These are phyloP conservation scores for Mytilinidion resinicola DNA, from an alignment of 495 filamentous ascomycete species.

Conservation along the genomic window DNA sequence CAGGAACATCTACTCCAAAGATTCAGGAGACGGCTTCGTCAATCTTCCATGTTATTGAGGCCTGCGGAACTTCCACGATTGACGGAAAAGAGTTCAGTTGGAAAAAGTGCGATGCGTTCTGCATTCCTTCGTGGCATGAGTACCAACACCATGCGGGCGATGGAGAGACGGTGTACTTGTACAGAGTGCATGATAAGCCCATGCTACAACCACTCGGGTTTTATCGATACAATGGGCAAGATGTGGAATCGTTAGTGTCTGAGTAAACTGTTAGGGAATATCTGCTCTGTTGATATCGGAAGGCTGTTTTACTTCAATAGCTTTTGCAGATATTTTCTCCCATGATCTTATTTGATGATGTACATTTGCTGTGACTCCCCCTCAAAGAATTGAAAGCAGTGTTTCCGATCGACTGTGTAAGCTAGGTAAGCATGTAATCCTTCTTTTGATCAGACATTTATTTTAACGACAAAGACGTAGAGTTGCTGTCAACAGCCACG, in stretches of 20 bases:
- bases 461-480: no score
- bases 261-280: no score
- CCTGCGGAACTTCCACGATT: slow-evolving; percentile 33
- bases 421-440: no score
- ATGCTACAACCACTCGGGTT: slow-evolving; percentile 43
- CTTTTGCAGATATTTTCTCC: no score
- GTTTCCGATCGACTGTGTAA: no score
- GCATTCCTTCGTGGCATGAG: slow-evolving; percentile 40
- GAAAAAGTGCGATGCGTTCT: slow-evolving; percentile 42
- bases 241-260: slow-evolving; percentile 28
- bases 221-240: slow-evolving; percentile 35
- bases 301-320: no score
- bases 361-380: no score
- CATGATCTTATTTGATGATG: no score
- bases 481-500: no score
- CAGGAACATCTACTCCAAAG: slow-evolving; percentile 23
- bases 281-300: no score
- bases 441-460: no score
- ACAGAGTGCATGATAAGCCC: slow-evolving; percentile 43
- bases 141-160: slow-evolving; percentile 39
- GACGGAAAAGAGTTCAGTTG: slow-evolving; percentile 33
- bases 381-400: no score
- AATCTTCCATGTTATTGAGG: slow-evolving; percentile 42
- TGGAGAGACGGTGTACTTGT: slow-evolving; percentile 40
- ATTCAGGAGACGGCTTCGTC: slow-evolving; percentile 38